Evolutionary conservation across 768 basidiomycete species (phyloP).

Genomic region (Dentipellis fragilis): DNA sequence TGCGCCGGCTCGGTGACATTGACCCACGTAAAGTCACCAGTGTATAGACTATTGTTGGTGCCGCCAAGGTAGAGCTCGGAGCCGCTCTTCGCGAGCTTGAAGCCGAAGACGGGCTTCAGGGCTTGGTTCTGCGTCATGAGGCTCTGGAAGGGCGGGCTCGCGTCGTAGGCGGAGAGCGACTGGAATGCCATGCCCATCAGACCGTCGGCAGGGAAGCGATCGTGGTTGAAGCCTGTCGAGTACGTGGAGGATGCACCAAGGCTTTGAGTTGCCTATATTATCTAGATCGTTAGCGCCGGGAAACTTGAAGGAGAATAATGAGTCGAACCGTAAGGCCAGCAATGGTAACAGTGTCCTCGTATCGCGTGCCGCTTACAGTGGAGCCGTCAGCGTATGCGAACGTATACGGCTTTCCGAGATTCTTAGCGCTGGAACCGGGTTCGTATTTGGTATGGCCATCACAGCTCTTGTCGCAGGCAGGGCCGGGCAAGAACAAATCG

Average conservation of each 20-base stretch:
- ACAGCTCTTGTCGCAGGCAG: slow-evolving; percentile 18
- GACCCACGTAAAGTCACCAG: slow-evolving; percentile 5
- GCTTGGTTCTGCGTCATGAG: slow-evolving; percentile 26
- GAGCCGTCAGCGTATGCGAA: slow-evolving; percentile 31
- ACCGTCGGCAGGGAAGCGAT: slow-evolving; percentile 27
- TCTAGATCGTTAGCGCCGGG: no score
- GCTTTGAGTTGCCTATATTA: slow-evolving; percentile 26
- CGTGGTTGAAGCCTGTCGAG: slow-evolving; percentile 20
- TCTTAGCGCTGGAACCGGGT: slow-evolving; percentile 12
- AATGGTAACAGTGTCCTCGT: slow-evolving; percentile 32
- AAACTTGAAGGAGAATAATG: no score
- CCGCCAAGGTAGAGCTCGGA: slow-evolving; percentile 21
- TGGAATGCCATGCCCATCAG: slow-evolving; percentile 30
- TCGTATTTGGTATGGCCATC: slow-evolving; percentile 4
- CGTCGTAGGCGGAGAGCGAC: slow-evolving; percentile 15
- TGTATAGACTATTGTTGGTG: slow-evolving; percentile 4
- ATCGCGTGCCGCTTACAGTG: slow-evolving; percentile 27
- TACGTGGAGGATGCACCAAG: slow-evolving; percentile 34
- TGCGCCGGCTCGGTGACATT: neutral
- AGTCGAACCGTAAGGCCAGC: slow-evolving; percentile 23
- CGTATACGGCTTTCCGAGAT: slow-evolving; percentile 15
- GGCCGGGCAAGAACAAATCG: slow-evolving; percentile 29
- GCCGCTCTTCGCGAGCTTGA: slow-evolving; percentile 32
- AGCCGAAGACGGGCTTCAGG: slow-evolving; percentile 30
- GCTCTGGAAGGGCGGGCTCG: slow-evolving; percentile 25